Base-by-base conservation (phyloP, 768 basidiomycete genomes). In the Amanita jacksonii region DNA sequence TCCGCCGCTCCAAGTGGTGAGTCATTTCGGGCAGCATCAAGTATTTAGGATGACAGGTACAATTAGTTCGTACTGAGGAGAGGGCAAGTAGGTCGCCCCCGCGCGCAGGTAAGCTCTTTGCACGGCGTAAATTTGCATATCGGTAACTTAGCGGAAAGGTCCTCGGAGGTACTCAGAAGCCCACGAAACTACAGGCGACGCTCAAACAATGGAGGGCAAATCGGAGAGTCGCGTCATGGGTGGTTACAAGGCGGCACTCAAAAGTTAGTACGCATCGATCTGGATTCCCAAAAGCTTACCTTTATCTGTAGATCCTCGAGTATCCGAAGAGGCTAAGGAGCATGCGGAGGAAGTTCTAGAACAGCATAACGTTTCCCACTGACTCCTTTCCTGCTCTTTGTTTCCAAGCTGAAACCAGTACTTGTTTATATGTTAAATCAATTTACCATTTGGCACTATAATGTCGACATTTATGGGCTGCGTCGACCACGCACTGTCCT, bases 181-280 rank as follows among this genome's bases (percentile, higher is more conserved):
- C 13, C 24, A 31, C 15, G 31, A 43, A 15, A 10, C 15, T 22
- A 15, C 9, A 9, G 19, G 19, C 16, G 18, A 28, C 12, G 24
- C n/a, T 13, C 13, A 28, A 19, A 35, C 5, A 7, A 46, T 25
- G 8, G 43, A 43, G 19, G 34, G 43, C n/a, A 43, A 49, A 34
- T 35, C 40, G 8, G 45, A 51, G 10, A 37, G 48, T 22, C 49
- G 49, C 32, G 54, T 57, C 23, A 50, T 61, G n/a, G 60, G 61
- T 8, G 60, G 58, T 1, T 60, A 61, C 38, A 63, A 61, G 41
- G 61, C 61, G 1, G 54, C 61, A 3, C 20, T 58, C 12, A 51
- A 54, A 20, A 61, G 62, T 63, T 23, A 49, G 57, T 49, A 18
- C 15, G n/a, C 10, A 28, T 28, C 27, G 33, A 34, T n/a, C n/a